Evolutionary conservation across 2,329 filamentous ascomycete genomes (phyloP).

Genomic region (Macrophomina pseudophaseolina): DNA sequence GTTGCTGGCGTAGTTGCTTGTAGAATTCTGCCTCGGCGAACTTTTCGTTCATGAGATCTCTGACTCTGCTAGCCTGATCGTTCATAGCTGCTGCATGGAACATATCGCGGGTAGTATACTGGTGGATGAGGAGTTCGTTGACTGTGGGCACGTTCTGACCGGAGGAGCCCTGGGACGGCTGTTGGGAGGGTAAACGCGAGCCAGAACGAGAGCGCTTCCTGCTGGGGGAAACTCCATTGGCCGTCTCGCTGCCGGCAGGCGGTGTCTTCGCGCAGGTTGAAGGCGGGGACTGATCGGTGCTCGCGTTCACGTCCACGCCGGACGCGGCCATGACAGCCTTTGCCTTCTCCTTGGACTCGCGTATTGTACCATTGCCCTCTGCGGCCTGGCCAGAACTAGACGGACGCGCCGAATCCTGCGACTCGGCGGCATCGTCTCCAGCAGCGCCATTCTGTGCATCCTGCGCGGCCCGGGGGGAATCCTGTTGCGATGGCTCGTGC

Average conservation of each 20-base stretch:
- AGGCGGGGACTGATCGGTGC: conserved; percentile 37
- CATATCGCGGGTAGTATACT: conserved; percentile 69
- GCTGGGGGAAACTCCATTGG: conserved; percentile 57
- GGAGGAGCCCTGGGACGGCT: conserved; percentile 46
- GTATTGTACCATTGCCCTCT: conserved; percentile 53
- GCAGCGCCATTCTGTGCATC: conserved; percentile 37
- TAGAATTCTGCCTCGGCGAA: conserved; percentile 74
- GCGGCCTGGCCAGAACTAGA: conserved; percentile 37
- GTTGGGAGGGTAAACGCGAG: conserved; percentile 55
- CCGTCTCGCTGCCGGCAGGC: conserved; percentile 41
- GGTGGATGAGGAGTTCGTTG: conserved; percentile 60
- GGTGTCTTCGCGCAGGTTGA: conserved; percentile 34
- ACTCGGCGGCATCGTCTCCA: conserved; percentile 41
- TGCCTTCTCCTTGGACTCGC: conserved; percentile 65
- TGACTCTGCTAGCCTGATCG: conserved; percentile 50
- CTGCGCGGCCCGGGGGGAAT: conserved; percentile 37
- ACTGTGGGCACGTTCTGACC: conserved; percentile 42
- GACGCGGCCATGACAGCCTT: conserved; percentile 63
- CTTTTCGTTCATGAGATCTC: conserved; percentile 63
- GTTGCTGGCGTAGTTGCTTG: conserved; percentile 66
- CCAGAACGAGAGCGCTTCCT: conserved; percentile 66
- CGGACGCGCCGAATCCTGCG: conserved; percentile 35
- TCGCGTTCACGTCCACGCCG: conserved; percentile 45
- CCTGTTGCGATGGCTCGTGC: conserved; percentile 35
- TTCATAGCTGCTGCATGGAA: conserved; percentile 61